Evolutionary conservation across 2,329 filamentous ascomycete species (phyloP).

Genomic region (Dactylella cylindrospora): DNA sequence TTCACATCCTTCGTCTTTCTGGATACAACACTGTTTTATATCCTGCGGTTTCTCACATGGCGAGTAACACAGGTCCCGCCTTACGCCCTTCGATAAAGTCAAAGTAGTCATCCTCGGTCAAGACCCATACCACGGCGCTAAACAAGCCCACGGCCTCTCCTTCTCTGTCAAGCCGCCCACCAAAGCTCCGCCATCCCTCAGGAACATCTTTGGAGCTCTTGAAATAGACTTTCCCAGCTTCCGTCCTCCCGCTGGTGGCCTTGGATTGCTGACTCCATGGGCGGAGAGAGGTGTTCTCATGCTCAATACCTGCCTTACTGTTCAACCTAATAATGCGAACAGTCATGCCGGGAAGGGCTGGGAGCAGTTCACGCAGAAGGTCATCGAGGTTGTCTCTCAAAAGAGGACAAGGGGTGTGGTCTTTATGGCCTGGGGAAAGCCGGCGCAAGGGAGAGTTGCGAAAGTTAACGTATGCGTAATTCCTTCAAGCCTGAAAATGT

Average conservation of each 20-base stretch:
- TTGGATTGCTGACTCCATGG: conserved; percentile 87
- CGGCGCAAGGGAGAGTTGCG: conserved; percentile 75
- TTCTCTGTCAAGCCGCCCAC: conserved; percentile 93
- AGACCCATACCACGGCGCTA: conserved; percentile 93
- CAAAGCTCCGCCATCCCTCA: conserved; percentile 80
- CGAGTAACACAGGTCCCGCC: conserved; percentile 72
- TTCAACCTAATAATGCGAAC: conserved; percentile 83
- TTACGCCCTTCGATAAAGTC: conserved; percentile 83
- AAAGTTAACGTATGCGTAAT: conserved; percentile 62
- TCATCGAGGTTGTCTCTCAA: conserved; percentile 82
- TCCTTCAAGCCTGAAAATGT: neutral
- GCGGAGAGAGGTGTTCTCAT: conserved; percentile 88
- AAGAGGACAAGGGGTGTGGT: conserved; percentile 79
- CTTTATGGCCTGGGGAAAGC: conserved; percentile 89
- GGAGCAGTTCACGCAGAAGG: conserved; percentile 88
- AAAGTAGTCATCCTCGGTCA: conserved; percentile 93
- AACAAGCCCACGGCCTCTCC: conserved; percentile 93
- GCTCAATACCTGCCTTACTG: conserved; percentile 92
- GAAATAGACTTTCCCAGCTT: conserved; percentile 86
- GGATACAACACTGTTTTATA: neutral
- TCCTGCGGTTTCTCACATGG: conserved; percentile 7
- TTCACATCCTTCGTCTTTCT: conserved; percentile 18
- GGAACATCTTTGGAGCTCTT: conserved; percentile 89
- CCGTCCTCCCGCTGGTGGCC: conserved; percentile 70
- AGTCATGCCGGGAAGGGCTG: conserved; percentile 83